phyloP scores from a whole-genome alignment of 768 basidiomycete genomes.

The Amanita subjunquillea region DNA sequence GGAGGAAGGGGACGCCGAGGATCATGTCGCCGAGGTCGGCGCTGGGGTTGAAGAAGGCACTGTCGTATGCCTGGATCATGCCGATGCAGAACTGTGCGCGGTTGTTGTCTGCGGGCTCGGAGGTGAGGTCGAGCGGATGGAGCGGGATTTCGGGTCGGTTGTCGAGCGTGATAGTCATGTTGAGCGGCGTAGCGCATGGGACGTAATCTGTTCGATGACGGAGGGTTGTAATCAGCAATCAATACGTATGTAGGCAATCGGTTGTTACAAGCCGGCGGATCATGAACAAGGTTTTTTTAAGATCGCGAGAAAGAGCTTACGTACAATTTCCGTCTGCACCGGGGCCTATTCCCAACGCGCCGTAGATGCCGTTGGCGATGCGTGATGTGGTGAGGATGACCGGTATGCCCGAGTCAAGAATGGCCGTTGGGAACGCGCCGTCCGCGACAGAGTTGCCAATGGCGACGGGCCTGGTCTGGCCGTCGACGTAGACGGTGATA shows the following conservation, averaged over 20 bases:
- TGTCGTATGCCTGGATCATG: constrained; percentile 47
- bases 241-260: no score
- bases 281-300: no score
- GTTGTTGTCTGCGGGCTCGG: constrained; percentile 31
- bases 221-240: no score
- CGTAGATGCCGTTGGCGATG: constrained; percentile 71
- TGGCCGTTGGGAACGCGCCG: constrained; percentile 42
- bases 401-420: constrained; percentile 68
- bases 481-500: constrained; percentile 52
- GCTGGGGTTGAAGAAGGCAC: constrained; percentile 25
- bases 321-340: constrained; percentile 53
- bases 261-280: no score
- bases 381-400: constrained; percentile 47
- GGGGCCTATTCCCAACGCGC: constrained; percentile 55
- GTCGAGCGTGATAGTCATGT: constrained; percentile 60
- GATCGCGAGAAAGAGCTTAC: constrained; percentile 13
- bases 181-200: constrained; percentile 60
- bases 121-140: constrained; percentile 69
- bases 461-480: constrained; percentile 24
- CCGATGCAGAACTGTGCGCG: constrained; percentile 45
- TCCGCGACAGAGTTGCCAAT: constrained; percentile 31
- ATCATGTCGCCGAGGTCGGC: constrained; percentile 54
- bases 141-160: constrained; percentile 44
- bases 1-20: constrained; percentile 70
- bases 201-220: constrained; percentile 47